Base-by-base conservation (phyloP, 192 early-diverging fungal genomes). In the Coemansia sp. region DNA sequence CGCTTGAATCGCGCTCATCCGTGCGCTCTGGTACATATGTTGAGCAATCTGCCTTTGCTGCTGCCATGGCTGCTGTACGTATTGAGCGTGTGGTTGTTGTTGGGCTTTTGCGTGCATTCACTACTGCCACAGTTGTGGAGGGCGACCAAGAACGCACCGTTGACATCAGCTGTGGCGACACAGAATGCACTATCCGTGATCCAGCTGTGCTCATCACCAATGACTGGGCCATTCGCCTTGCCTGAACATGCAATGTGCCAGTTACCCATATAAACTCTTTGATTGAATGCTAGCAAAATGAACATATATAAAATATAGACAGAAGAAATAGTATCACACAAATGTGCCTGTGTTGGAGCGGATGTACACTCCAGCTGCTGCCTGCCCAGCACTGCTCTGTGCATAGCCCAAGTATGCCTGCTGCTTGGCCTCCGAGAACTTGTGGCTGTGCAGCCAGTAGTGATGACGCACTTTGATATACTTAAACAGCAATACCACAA, bases 371-470 rank as follows among this genome's bases (percentile, higher is more conserved):
- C 62, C 57, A 5, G 78, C 69, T 2, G 78, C 78, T 1, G 72
- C 66, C 51, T 80, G 78, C 27, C 70, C 83, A 19, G 72, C 81
- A 49, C 70, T 74, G 76, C 66, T 84, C 67, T 73, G 83, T 4
- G 86, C 84, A 73, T 83, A 83, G 37, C 78, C 83, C 60, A 66
- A 62, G 25, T 85, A 83, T 35, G 86, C 84, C 60, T 87, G 81
- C 50, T 82, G 79, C 79, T 89, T 91, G 56, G 89, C 88, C 59
- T 91, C 86, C 17, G 83, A 73, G 56, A 89, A 89, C 7, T 87
- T 89, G 60, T 91, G 89, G 29, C 89, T 87, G 25, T 84, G 82
- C 48, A 74, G 77, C 47, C 84, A 81, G 72, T 91, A 91, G 62
- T 91, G 89, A 53, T 73, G 72, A 69, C 87, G 83, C 12, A 87